Base-by-base conservation (phyloP, 163 green algal genomes). In the Chloromonas sp. region DNA sequence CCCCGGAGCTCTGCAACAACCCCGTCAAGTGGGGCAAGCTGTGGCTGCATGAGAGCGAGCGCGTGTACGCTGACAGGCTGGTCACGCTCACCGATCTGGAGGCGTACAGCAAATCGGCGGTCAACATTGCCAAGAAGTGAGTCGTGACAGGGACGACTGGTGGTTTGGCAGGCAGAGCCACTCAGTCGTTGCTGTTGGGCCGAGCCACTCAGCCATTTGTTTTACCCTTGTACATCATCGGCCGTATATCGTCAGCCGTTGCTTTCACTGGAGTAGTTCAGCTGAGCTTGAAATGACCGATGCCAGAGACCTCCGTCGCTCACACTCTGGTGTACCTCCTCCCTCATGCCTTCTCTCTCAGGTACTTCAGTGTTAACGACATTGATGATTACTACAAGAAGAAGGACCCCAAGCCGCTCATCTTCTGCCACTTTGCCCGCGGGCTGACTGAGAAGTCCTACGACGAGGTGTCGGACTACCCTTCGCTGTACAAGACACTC, bases 361-460 rank as follows among this genome's bases (percentile, higher is more conserved):
- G 81, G 81, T 95, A 94, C 88, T 94, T 95, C 85, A 90, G 85
- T 78, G 88, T 96, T 36, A 76, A 84, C 79, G 94, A 97, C 87
- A 92, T 98, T 84, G 92, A 95, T 83, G 95, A 97, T 82, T 97
- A 94, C 90, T 97, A 96, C 92, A 94, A 94, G 86, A 95, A 95
- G 87, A 95, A 95, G 87, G 93, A 97, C 81, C 84, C 93, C 79
- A 95, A 94, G 87, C 95, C 95, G 14, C 92, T 98, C 78, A 94
- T 98, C 85, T 98, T 97, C 90, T 96, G 92, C 89, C 90, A 96
- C 90, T 98, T 98, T 91, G 93, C 92, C 5, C 61, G 86, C 8
- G 93, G 94, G 81, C 83, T 95, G 62, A 87, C 88, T 57, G 92
- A 96, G 60, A 91, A 93, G 81, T 11, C 71, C 59, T 97, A 98